Percentiles rank a stretch among this genome's conserved stretches.
phyloP scores from a whole-genome alignment of 2,329 filamentous ascomycete genomes.

The Pestalotiopsis sp. region DNA sequence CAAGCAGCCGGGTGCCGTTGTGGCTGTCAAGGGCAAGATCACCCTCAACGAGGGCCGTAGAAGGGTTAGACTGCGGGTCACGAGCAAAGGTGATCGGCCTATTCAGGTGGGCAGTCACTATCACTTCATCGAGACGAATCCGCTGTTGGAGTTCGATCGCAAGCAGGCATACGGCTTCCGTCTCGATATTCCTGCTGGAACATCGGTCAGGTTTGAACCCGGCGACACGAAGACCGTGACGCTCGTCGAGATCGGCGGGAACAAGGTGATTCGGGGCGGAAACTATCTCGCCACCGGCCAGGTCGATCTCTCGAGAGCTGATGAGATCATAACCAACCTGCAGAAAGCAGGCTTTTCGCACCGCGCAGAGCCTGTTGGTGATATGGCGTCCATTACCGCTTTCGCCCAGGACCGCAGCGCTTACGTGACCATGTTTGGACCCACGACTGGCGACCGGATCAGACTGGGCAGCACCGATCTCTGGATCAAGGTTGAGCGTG shows the following conservation, averaged over 20 bases:
- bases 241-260: slow-evolving; percentile 84
- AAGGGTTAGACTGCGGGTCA: slow-evolving; percentile 75
- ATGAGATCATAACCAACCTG: slow-evolving; percentile 69
- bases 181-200: slow-evolving; percentile 88
- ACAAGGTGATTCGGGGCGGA: slow-evolving; percentile 79
- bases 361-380: slow-evolving; percentile 63
- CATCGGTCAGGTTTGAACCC: slow-evolving; percentile 90
- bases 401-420: slow-evolving; percentile 76
- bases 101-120: slow-evolving; percentile 95
- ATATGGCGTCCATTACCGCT: slow-evolving; percentile 57
- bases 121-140: slow-evolving; percentile 95
- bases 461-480: slow-evolving; percentile 82
- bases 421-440: slow-evolving; percentile 90
- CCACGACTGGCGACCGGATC: slow-evolving; percentile 85
- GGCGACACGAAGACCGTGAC: slow-evolving; percentile 90
- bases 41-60: slow-evolving; percentile 73
- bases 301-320: slow-evolving; percentile 65
- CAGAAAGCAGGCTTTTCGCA: slow-evolving; percentile 79
- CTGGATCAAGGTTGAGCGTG: slow-evolving; percentile 88
- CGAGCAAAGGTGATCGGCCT: slow-evolving; percentile 84
- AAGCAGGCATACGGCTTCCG: slow-evolving; percentile 80
- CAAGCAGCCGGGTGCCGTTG: slow-evolving; percentile 78
- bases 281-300: slow-evolving; percentile 76
- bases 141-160: slow-evolving; percentile 86
- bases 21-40: slow-evolving; percentile 68